phyloP scores from a whole-genome alignment of 2,329 filamentous ascomycete genomes.

The Botryosphaeria agaves region DNA sequence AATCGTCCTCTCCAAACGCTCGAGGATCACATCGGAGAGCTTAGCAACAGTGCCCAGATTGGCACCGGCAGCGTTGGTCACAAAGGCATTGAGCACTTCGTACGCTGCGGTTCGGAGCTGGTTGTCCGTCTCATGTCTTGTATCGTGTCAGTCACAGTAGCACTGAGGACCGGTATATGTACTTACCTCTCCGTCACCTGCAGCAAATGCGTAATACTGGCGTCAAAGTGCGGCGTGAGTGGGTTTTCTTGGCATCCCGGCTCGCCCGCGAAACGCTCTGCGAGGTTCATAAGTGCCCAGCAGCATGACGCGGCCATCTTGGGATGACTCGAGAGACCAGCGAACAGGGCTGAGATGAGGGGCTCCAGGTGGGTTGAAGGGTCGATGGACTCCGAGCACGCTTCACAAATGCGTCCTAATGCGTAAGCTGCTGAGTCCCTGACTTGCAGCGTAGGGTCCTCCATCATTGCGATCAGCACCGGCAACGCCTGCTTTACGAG shows the following conservation, averaged over 20 bases:
- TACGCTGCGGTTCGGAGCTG: conserved; percentile 89
- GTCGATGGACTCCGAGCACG: conserved; percentile 82
- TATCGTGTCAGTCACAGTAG: too few species aligned
- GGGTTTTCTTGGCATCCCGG: conserved; percentile 63
- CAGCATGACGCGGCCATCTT: conserved; percentile 98
- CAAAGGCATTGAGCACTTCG: conserved; percentile 89
- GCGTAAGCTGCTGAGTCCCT: conserved; percentile 94
- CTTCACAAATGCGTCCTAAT: conserved; percentile 87
- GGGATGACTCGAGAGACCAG: conserved; percentile 72
- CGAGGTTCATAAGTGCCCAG: conserved; percentile 97
- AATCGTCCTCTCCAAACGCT: conserved; percentile 79
- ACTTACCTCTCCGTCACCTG: conserved; percentile 59
- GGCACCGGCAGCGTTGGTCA: conserved; percentile 77
- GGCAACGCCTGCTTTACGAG: conserved; percentile 91
- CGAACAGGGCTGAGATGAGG: conserved; percentile 77
- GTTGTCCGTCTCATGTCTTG: conserved; percentile 56
- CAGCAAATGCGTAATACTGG: conserved; percentile 73
- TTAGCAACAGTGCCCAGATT: conserved; percentile 65
- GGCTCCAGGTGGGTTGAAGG: conserved; percentile 65
- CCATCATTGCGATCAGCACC: conserved; percentile 83
- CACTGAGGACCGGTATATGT: too few species aligned
- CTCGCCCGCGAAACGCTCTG: conserved; percentile 86
- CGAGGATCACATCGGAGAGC: conserved; percentile 74
- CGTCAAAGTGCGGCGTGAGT: conserved; percentile 81
- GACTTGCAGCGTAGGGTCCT: conserved; percentile 75